Conservation (phyloP, 345 rosid genomes). For the Triadica sebifera region DNA sequence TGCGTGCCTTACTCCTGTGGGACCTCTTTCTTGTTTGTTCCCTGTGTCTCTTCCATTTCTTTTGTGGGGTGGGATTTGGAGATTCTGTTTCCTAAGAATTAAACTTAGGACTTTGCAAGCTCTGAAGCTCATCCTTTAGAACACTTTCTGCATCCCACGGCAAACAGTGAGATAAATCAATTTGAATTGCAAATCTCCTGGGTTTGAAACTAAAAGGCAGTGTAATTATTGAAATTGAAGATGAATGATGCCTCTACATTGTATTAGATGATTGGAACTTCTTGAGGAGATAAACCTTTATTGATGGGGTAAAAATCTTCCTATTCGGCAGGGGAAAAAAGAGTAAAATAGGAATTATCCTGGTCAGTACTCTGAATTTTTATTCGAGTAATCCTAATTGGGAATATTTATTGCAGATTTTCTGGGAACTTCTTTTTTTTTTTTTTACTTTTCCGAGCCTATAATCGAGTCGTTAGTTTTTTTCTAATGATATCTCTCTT, state of each 20-base stretch:
- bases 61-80: background rate
- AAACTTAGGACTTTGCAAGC: background rate
- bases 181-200: background rate
- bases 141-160: background rate
- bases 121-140: background rate
- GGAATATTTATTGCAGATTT: too few relatives aligned
- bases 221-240: background rate
- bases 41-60: background rate
- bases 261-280: background rate
- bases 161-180: background rate
- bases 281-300: background rate
- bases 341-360: too few relatives aligned
- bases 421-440: too few relatives aligned
- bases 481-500: too few relatives aligned
- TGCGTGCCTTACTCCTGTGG: background rate
- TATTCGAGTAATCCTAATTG: too few relatives aligned
- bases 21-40: background rate
- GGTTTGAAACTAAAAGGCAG: background rate
- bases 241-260: background rate
- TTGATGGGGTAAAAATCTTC: too few relatives aligned
- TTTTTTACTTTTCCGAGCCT: too few relatives aligned
- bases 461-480: too few relatives aligned
- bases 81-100: background rate
- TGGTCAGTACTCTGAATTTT: too few relatives aligned
- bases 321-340: too few relatives aligned